Conservation (phyloP, 306 rosid species). For the Hippophae tibetana region DNA sequence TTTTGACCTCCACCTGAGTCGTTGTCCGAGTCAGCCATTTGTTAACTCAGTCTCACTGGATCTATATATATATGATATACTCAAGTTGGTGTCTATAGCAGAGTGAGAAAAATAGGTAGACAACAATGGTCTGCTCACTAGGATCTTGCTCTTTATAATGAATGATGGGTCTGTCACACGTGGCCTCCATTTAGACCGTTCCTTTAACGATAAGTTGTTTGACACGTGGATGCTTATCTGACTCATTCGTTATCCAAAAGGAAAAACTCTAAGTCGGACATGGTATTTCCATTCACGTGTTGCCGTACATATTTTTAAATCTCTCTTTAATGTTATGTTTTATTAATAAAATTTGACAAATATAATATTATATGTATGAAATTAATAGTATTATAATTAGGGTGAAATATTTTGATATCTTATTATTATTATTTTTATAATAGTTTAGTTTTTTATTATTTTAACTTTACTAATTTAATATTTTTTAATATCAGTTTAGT, state of each 20-base stretch:
- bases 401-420: too few relatives aligned
- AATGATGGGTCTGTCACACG: neutral
- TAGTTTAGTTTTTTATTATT: too few relatives aligned
- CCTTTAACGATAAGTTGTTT: slow-evolving; percentile 14
- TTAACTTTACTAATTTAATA: too few relatives aligned
- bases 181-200: slow-evolving; percentile 14
- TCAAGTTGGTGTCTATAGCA: neutral
- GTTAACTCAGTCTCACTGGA: neutral
- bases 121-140: neutral
- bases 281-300: too few relatives aligned
- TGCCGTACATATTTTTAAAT: too few relatives aligned
- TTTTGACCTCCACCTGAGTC: slow-evolving; percentile 43
- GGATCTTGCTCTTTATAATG: neutral
- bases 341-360: too few relatives aligned
- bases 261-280: neutral
- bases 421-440: too few relatives aligned
- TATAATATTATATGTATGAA: too few relatives aligned
- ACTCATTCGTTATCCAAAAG: slow-evolving; percentile 3
- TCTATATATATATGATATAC: neutral
- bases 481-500: too few relatives aligned
- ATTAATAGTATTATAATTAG: too few relatives aligned
- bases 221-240: slow-evolving; percentile 4
- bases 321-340: too few relatives aligned
- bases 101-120: too few relatives aligned
- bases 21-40: slow-evolving; percentile 49